phyloP scores from a whole-genome alignment of 306 rosid genomes.

The Gillenia trifoliata region DNA sequence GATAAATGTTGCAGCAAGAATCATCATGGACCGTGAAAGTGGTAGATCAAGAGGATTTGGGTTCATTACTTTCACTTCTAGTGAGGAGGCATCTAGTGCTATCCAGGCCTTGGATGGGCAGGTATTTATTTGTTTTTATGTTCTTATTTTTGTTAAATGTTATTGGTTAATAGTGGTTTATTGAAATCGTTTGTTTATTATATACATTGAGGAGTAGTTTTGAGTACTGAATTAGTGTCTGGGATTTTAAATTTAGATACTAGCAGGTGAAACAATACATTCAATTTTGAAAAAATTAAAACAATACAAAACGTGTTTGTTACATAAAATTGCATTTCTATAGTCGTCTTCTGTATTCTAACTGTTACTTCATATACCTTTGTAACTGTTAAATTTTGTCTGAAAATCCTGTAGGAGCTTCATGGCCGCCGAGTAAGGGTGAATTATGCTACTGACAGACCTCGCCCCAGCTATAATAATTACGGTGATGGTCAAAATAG shows the following conservation, averaged over 20 bases:
- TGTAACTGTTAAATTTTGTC: background rate
- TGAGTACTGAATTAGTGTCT: too few relatives aligned
- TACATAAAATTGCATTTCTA: background rate
- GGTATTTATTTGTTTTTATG: constrained; percentile 34
- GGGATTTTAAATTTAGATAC: too few relatives aligned
- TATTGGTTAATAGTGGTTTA: background rate
- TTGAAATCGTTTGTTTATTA: background rate
- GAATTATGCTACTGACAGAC: constrained; percentile 75
- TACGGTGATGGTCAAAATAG: constrained; percentile 38
- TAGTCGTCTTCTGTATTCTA: background rate
- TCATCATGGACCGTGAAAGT: constrained; percentile 69
- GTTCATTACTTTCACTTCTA: constrained; percentile 57
- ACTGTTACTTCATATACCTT: background rate
- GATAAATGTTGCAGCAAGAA: constrained; percentile 43
- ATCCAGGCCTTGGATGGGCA: constrained; percentile 80
- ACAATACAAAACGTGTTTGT: background rate
- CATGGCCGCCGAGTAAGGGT: constrained; percentile 80
- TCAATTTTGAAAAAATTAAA: background rate
- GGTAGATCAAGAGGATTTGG: constrained; percentile 93
- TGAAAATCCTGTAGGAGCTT: constrained; percentile 54
- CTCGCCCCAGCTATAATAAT: constrained; percentile 25
- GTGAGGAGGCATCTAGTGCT: constrained; percentile 86
- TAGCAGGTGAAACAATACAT: background rate
- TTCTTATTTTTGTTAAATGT: background rate
- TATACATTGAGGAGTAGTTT: too few relatives aligned